A percentile compares a stretch with the other conserved stretches of the same genome.
Evolutionary conservation across 352 stramenopile species (phyloP).

Genomic region (Globisporangium cystogenes): DNA sequence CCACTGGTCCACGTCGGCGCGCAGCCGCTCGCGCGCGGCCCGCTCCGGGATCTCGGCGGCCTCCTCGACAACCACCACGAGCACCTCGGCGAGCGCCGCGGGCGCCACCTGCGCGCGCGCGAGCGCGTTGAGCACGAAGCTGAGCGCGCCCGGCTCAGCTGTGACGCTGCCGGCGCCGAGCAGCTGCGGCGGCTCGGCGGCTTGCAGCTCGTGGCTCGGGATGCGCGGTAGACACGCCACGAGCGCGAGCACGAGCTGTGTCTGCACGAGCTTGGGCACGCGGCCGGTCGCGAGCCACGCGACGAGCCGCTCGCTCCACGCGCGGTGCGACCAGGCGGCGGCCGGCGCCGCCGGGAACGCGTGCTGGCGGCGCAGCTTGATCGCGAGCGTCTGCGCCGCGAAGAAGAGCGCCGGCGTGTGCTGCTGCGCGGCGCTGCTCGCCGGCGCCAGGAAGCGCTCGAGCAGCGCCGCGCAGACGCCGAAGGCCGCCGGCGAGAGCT

Average conservation of each 20-base stretch:
- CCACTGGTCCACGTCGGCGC: slow-evolving; percentile 58
- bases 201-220: slow-evolving; percentile 28
- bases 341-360: slow-evolving; percentile 17
- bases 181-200: slow-evolving; percentile 4
- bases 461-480: slow-evolving; percentile 53
- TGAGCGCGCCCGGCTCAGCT: slow-evolving; percentile 27
- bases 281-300: slow-evolving; percentile 42
- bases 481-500: slow-evolving; percentile 76
- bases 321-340: slow-evolving; percentile 18
- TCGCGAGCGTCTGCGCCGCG: slow-evolving; percentile 76
- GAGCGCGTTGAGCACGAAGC: slow-evolving; percentile 53
- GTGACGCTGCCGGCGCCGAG: neutral
- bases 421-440: slow-evolving; percentile 13
- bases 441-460: slow-evolving; percentile 38
- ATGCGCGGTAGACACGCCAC: slow-evolving; percentile 55
- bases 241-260: slow-evolving; percentile 66
- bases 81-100: slow-evolving; percentile 40
- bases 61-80: slow-evolving; percentile 73
- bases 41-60: slow-evolving; percentile 46
- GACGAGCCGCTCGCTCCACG: slow-evolving; percentile 47
- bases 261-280: slow-evolving; percentile 58
- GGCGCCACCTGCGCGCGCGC: slow-evolving; percentile 25
- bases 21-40: slow-evolving; percentile 37
- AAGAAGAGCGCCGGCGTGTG: slow-evolving; percentile 66
- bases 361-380: slow-evolving; percentile 64